Conservation (phyloP, 1,284 basidiomycete genomes). For the Cutaneotrichosporon cyanovorans region DNA sequence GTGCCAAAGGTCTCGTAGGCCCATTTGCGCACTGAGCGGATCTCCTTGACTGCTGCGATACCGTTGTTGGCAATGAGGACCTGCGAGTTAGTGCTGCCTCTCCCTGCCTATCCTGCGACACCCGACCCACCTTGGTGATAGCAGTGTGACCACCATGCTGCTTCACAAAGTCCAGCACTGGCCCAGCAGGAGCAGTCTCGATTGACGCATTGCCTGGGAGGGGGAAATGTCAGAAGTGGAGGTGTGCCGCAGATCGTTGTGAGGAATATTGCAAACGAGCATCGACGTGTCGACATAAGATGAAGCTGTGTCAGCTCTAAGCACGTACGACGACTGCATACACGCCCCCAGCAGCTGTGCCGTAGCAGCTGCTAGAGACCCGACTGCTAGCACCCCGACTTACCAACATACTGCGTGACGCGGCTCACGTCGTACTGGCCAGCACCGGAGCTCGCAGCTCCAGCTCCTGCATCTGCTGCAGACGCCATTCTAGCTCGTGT, state of each 20-base stretch:
- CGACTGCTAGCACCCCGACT: conserved; percentile 20
- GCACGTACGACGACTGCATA: too few species aligned
- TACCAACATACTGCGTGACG: conserved; percentile 75
- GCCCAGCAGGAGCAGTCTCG: conserved; percentile 69
- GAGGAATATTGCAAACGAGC: too few species aligned
- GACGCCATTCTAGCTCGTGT: conserved; percentile 22
- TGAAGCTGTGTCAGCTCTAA: too few species aligned
- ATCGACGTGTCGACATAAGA: background rate
- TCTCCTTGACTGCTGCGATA: conserved; percentile 99
- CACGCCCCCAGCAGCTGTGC: too few species aligned
- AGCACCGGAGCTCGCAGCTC: conserved; percentile 12
- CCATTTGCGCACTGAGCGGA: conserved; percentile 98
- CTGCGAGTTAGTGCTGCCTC: conserved; percentile 47
- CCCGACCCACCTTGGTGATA: conserved; percentile 77
- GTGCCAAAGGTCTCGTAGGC: conserved; percentile 98
- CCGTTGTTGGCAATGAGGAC: conserved; percentile 96
- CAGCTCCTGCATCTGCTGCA: conserved; percentile 20
- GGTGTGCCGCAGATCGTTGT: background rate
- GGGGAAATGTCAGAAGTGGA: background rate
- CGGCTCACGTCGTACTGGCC: conserved; percentile 50
- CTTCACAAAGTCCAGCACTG: conserved; percentile 86
- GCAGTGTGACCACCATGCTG: conserved; percentile 91
- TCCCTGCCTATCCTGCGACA: background rate
- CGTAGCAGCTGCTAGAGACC: too few species aligned
- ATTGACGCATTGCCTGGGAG: conserved; percentile 79